These are phyloP conservation scores for Ensete ventricosum DNA, from an alignment of 176 grass and related monocot species.

Conservation along the genomic window DNA sequence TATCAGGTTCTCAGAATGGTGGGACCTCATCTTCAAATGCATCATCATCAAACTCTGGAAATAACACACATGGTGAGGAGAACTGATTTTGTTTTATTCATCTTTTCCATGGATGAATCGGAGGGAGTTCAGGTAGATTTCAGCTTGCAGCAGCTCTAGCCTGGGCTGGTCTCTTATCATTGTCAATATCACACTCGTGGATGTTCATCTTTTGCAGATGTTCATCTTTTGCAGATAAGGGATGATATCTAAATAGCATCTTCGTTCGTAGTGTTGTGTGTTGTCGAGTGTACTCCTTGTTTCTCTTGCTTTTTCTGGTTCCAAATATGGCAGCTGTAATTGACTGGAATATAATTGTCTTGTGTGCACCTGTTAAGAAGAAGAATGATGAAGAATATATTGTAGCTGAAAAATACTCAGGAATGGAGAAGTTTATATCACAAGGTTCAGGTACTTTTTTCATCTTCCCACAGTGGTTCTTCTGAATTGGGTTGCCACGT, in stretches of 20 bases:
- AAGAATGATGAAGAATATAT: background rate
- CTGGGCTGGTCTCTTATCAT: background rate
- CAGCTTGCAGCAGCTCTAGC: background rate
- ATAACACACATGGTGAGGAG: slow-evolving; percentile 26
- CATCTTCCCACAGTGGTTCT: background rate
- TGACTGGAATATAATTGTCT: background rate
- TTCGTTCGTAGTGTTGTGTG: background rate
- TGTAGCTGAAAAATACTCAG: background rate
- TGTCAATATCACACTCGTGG: background rate
- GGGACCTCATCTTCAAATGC: slow-evolving; percentile 23
- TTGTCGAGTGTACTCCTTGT: background rate
- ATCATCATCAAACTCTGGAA: slow-evolving; percentile 30
- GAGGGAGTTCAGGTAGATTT: slow-evolving; percentile 15
- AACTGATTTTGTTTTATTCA: slow-evolving; percentile 33
- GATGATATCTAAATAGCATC: background rate
- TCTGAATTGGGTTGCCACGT: too few species aligned
- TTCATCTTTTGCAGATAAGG: background rate
- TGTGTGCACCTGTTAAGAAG: background rate
- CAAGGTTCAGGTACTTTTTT: background rate
- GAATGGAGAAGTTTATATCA: background rate
- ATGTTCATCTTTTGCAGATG: background rate
- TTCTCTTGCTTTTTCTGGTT: background rate
- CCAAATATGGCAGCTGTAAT: background rate
- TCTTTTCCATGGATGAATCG: slow-evolving; percentile 19
- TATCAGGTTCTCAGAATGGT: slow-evolving; percentile 31